These are phyloP conservation scores for Liquidambar formosana DNA, from an alignment of 164 flowering plant genomes.

Conservation along the genomic window DNA sequence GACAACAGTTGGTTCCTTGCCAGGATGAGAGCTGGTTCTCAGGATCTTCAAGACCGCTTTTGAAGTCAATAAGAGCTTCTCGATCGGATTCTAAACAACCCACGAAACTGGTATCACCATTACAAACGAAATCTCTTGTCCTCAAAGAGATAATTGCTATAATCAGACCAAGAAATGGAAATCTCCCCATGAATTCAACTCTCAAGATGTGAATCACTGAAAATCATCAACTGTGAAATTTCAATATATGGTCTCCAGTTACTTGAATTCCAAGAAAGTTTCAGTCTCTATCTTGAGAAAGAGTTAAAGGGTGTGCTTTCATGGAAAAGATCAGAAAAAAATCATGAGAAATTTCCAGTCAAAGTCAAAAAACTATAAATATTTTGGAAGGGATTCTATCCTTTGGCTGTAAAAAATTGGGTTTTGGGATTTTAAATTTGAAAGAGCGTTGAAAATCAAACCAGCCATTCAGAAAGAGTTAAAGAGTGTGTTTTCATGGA, in stretches of 20 bases:
- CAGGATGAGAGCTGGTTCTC: constrained; percentile 27
- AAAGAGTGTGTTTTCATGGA: background rate
- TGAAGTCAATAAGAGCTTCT: constrained; percentile 30
- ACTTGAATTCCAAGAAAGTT: background rate
- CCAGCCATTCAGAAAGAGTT: too few relatives aligned
- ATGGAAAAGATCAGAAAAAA: background rate
- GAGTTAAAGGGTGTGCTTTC: background rate
- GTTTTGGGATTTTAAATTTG: background rate
- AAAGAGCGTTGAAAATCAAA: background rate
- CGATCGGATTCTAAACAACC: constrained; percentile 20
- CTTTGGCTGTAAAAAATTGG: background rate
- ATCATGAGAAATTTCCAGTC: background rate
- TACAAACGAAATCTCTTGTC: constrained; percentile 2
- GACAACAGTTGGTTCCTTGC: constrained; percentile 30
- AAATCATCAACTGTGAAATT: background rate
- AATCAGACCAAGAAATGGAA: constrained; percentile 3
- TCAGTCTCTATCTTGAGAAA: background rate
- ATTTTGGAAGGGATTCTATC: background rate
- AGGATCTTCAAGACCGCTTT: constrained; percentile 34
- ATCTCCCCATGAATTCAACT: constrained; percentile 1
- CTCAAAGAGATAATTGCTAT: constrained; percentile 2
- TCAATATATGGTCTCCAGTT: background rate
- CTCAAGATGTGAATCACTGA: background rate
- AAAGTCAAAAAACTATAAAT: background rate
- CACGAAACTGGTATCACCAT: background rate